Base-by-base conservation (phyloP, 768 basidiomycete genomes). In the Tulasnella sp. region DNA sequence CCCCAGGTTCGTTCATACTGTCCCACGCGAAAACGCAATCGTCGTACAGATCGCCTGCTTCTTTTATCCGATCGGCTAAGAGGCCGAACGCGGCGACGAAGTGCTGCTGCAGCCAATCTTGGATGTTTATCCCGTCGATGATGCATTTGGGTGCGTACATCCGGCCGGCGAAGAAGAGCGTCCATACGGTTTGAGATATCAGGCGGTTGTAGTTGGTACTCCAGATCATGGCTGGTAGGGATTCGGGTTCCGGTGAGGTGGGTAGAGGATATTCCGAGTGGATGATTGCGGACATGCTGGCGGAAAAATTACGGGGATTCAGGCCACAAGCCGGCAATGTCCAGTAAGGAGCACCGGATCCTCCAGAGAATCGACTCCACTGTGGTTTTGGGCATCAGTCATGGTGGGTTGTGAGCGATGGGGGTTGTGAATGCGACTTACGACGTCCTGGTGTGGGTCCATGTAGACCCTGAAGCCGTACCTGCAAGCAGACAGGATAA, bases 11-110 rank as follows among this genome's bases (percentile, higher is more conserved):
- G 82, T 99, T 99, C 83, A 98, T 84, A 79, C 90, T 91, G 81
- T 99, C 97, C 97, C 97, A 99, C 0, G 97, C 97, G 69, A 99
- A 91, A 14, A 99, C 88, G 79, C 94, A 96, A 52, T 90, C 89
- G 38, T 99, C 96, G 29, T 93, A 82, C 45, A 98, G 82, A 40
- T 88, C 91, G 0, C 91, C 92, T 0, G 90, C 90, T n/a, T 89
- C 89, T 6, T 86, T 84, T 72, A 97, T 90, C 42, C 88, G 86
- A 81, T 94, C 91, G 0, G 92, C 94, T 36, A 97, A 86, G 52
- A 85, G 84, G 2, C 90, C 92, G 79, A 93, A 88, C 0, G 96
- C 94, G 19, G 86, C 87, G 77, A 93, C 89, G 81, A 86, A 95
- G 80, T 93, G 93, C 0, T 84, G 83, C 80, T 94, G 92, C 1